Percentiles rank a stretch among this genome's conserved stretches.
These are phyloP conservation scores for Orbilia brochopaga DNA, from an alignment of 2,329 filamentous ascomycete species.

Conservation along the genomic window DNA sequence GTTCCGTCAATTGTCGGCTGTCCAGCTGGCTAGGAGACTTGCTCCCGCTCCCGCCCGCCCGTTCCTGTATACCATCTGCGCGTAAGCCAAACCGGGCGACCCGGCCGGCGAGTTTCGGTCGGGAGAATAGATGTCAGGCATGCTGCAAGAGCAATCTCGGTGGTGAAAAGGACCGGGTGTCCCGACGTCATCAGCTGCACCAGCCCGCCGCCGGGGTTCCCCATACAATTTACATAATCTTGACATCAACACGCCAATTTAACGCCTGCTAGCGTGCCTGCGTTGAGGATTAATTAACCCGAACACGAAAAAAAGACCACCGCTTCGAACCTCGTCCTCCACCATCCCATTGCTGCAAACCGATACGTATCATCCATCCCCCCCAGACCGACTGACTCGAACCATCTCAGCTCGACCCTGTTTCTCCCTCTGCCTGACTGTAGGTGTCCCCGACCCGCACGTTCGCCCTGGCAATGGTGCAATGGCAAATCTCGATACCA, in stretches of 20 bases:
- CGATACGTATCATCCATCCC: background rate
- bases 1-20: no score
- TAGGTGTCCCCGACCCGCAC: constrained; percentile 16
- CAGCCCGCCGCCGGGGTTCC: constrained; percentile 24
- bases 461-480: background rate
- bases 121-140: no score
- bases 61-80: background rate
- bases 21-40: no score
- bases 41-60: background rate
- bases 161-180: constrained; percentile 37
- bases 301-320: constrained; percentile 43
- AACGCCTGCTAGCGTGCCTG: constrained; percentile 20
- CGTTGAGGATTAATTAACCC: constrained; percentile 29
- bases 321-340: no score
- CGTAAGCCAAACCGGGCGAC: constrained; percentile 19
- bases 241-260: constrained; percentile 24
- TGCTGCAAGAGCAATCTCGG: no score
- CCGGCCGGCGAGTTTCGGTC: constrained; percentile 43
- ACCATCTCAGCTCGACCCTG: background rate
- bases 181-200: constrained; percentile 41
- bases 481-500: constrained; percentile 12
- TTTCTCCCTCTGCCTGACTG: constrained; percentile 8
- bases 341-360: constrained; percentile 11
- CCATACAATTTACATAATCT: constrained; percentile 24
- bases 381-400: no score